These are phyloP conservation scores for Trametes maxima DNA, from an alignment of 768 basidiomycete genomes.

Conservation along the genomic window DNA sequence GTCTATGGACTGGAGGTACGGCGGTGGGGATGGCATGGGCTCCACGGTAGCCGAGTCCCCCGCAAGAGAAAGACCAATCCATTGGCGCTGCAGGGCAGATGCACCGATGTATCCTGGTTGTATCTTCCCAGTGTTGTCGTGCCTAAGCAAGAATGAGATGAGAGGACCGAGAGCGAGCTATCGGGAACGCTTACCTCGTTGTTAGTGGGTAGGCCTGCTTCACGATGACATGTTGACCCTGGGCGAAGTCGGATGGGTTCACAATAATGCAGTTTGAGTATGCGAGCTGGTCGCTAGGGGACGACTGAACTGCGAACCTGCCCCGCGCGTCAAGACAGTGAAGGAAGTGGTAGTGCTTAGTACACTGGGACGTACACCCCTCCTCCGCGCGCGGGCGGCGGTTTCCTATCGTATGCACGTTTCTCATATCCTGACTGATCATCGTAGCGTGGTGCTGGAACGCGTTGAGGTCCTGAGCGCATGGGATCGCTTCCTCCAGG, in stretches of 20 bases:
- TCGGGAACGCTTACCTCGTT: conserved; percentile 53
- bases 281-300: conserved; percentile 51
- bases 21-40: conserved; percentile 47
- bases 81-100: conserved; percentile 79
- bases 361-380: conserved; percentile 25
- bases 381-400: conserved; percentile 18
- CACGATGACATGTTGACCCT: conserved; percentile 74
- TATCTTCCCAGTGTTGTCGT: conserved; percentile 77
- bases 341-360: background rate
- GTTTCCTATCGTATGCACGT: conserved; percentile 28
- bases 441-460: conserved; percentile 33
- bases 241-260: conserved; percentile 71
- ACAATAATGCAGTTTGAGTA: conserved; percentile 83
- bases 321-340: background rate
- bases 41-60: conserved; percentile 80
- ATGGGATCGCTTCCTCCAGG: conserved; percentile 36
- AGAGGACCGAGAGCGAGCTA: background rate
- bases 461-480: conserved; percentile 21
- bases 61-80: conserved; percentile 80
- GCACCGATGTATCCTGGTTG: conserved; percentile 73
- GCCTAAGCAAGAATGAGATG: conserved; percentile 45
- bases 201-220: conserved; percentile 75
- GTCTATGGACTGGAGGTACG: conserved; percentile 78
- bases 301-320: conserved; percentile 31
- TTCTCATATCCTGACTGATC: conserved; percentile 36